Evolutionary conservation across 768 basidiomycete genomes (phyloP), one percentile per base, ranked within the genome.

Genomic region (Saitozyma sp.): DNA sequence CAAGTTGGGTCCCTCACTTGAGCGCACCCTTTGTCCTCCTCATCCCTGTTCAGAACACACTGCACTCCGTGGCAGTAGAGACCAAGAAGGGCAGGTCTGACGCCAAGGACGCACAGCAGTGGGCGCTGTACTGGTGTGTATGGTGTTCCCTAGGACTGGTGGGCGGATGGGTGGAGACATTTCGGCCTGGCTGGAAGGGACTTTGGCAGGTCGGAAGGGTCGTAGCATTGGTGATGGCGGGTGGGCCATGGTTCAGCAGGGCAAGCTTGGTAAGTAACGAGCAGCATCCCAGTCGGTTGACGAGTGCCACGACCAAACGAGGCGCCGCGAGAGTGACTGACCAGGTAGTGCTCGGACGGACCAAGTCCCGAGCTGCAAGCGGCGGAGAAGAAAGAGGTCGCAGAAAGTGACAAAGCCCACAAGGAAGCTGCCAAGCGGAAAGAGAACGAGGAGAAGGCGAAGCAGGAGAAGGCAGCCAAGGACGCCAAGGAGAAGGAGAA

Each of bases 241-340:
- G 54, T 16, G 74, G 74, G 17, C 68, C 67, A 10, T 75, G 74
- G 74, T 73, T 67, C 54, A 64, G 70, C n/a, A 56, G 63, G 37
- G 58, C 53, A 13, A 65, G 62, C 14, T 41, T 75, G 56, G 71
- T 71, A 58, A 63, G 73, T 64, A 2, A 58, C 29, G 38, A 41
- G 13, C 55, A 39, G 46, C 41, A 38, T 0, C 13, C 46, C 3
- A 29, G 9, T 16, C 17, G 7, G n/a, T 45, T 4, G 42, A 14
- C 17, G 14, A 9, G 13, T 38, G 9, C 49, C 40, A 19, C 16
- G 37, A 50, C 17, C 20, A 29, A 29, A 29, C 29, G 29, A 29
- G 29, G 29, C 29, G 29, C 29, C 29, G 29, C 29, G 29, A 29
- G 29, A 29, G 2, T 29, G 29, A 29, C 5, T 29, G 29, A 29